Evolutionary conservation across 2,329 filamentous ascomycete genomes (phyloP).

Genomic region (Colletotrichum sp.): DNA sequence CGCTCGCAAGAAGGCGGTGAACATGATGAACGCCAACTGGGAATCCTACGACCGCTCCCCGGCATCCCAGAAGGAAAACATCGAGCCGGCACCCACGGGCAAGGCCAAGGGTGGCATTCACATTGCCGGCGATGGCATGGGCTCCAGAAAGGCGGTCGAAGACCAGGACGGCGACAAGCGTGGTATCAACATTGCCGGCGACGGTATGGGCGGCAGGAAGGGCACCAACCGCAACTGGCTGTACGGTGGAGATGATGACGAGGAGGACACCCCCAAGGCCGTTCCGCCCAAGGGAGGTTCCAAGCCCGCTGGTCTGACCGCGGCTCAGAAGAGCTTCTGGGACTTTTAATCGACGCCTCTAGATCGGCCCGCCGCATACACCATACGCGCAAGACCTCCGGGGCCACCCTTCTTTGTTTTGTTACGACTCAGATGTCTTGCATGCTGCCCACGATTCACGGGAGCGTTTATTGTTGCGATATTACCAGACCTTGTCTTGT

Average conservation of each 20-base stretch:
- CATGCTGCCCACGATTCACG: slow-evolving; percentile 39
- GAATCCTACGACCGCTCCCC: slow-evolving; percentile 60
- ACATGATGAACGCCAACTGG: slow-evolving; percentile 75
- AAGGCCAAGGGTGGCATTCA: slow-evolving; percentile 34
- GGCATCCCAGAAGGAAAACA: slow-evolving; percentile 57
- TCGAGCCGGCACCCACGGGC: slow-evolving; percentile 17
- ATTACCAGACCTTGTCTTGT: slow-evolving; percentile 13
- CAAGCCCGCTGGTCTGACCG: slow-evolving; percentile 34
- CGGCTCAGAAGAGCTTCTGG: slow-evolving; percentile 49
- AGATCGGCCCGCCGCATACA: background rate
- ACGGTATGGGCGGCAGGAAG: slow-evolving; percentile 71
- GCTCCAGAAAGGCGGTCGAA: slow-evolving; percentile 54
- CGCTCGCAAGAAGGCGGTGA: slow-evolving; percentile 71
- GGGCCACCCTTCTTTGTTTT: slow-evolving; percentile 12
- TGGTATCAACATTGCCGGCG: slow-evolving; percentile 57
- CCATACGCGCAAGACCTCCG: background rate
- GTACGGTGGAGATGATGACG: slow-evolving; percentile 57
- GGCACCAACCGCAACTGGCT: slow-evolving; percentile 63
- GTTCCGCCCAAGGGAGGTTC: slow-evolving; percentile 37
- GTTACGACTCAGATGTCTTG: slow-evolving; percentile 33
- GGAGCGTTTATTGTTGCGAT: slow-evolving; percentile 21
- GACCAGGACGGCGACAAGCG: slow-evolving; percentile 32
- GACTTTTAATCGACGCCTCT: slow-evolving; percentile 41
- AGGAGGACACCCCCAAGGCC: slow-evolving; percentile 36
- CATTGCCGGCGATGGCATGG: slow-evolving; percentile 71